Evolutionary conservation across 1,284 basidiomycete species (phyloP), one percentile per base, ranked within the genome.

Genomic region (Anthracocystis walkeri): DNA sequence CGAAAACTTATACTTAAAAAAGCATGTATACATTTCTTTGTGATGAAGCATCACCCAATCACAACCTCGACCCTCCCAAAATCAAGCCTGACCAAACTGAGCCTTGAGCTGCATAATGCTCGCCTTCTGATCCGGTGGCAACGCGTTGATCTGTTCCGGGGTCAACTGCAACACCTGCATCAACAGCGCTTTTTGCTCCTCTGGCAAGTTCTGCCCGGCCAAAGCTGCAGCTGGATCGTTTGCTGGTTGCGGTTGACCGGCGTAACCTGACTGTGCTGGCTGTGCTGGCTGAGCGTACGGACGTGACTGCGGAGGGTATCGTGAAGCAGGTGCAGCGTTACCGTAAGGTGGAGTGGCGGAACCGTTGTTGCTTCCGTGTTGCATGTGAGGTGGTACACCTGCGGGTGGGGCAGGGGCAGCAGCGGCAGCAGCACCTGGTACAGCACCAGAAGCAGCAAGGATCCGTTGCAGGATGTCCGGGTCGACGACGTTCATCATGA

Each of bases 401-500:
- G 58, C 18, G 33, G 63, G 38, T 3, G 69, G 46, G 2, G 56
- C 44, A 21, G 53, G 44, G 31, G 42, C 49, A 7, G 55, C 45
- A 27, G 42, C 49, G 7, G 55, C 45, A 27, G 21, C 29, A 2
- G 62, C 69, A 18, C 59, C 64, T 8, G 64, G 67, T 0, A 67
- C 41, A n/a, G 73, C 64, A 16, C 73, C 73, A 3, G 73, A 75
- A 7, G 75, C 69, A 7, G 65, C 74, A 4, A 73, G 41, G 82
- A 88, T 81, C 78, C 91, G 90, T 82, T 91, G 88, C 2, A 98
- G 88, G 55, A 97, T 91, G 2, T 90, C 89, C 1, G 92, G 90
- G 78, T 98, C 95, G 51, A 99, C 93, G 25, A 99, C 93, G 83
- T 96, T 94, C 89, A 97, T 93, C 65, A 97, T 88, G 6, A 99